Evolutionary conservation across 768 basidiomycete species (phyloP).

Genomic region (Termitomyces heimii): DNA sequence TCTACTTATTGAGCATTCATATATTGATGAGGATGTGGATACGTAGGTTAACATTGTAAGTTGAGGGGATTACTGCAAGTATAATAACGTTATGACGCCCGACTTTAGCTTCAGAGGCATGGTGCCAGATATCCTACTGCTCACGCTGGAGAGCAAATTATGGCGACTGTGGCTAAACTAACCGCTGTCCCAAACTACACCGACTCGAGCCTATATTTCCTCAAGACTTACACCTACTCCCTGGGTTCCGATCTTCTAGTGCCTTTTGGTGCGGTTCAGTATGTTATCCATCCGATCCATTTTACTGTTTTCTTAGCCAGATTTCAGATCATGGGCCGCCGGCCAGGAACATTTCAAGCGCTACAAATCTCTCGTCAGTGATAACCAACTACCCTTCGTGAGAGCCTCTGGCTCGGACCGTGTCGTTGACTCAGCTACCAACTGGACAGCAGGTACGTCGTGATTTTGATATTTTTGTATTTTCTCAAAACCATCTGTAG

Average conservation of each 20-base stretch:
- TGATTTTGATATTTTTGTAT: not conserved
- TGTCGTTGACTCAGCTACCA: slow-evolving; percentile 60
- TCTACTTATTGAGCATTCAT: not conserved
- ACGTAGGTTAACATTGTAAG: slow-evolving; percentile 61
- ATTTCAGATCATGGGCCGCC: slow-evolving; percentile 32
- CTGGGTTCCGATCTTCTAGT: slow-evolving; percentile 56
- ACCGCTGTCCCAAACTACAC: slow-evolving; percentile 36
- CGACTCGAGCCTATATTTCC: slow-evolving; percentile 47
- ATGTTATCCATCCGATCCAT: slow-evolving; percentile 15
- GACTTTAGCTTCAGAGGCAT: slow-evolving; percentile 66
- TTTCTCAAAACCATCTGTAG: slow-evolving; percentile 26
- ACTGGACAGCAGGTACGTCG: slow-evolving; percentile 61
- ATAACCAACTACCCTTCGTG: slow-evolving; percentile 43
- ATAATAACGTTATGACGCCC: not conserved
- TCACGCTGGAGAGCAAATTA: slow-evolving; percentile 36
- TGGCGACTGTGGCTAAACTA: slow-evolving; percentile 47
- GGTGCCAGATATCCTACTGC: slow-evolving; percentile 73
- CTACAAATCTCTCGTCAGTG: slow-evolving; percentile 43
- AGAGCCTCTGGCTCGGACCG: slow-evolving; percentile 43
- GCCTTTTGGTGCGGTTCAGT: slow-evolving; percentile 65
- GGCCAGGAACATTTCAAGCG: slow-evolving; percentile 48
- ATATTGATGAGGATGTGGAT: not conserved
- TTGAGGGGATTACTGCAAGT: not conserved
- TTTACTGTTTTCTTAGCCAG: not conserved
- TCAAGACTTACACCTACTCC: slow-evolving; percentile 51